Base-by-base conservation (phyloP, 371 early-diverging fungal species). In the Rhizopus delemar region DNA sequence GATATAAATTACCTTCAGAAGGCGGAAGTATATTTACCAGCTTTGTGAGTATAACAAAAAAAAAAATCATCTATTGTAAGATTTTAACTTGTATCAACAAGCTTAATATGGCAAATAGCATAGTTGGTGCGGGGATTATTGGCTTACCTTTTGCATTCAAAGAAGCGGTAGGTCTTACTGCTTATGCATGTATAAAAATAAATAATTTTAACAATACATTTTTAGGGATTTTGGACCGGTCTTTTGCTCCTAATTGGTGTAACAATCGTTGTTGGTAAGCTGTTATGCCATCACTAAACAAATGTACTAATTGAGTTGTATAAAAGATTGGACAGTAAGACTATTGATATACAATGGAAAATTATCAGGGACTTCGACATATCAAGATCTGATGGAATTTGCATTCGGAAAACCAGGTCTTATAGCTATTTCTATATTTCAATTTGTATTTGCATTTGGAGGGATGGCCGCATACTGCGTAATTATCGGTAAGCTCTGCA, bases 401-500 rank as follows among this genome's bases (percentile, higher is more conserved):
- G 84, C 90, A 41, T 91, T 90, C 70, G 92, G 92, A 41, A 81
- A 82, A 35, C 56, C 81, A 16, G 92, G 92, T 4, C 63, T 89
- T 28, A 68, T 88, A 49, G 78, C 80, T 13, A 90, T 87, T 53
- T 90, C 91, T 3, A 69, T 90, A 51, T 89, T 90, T 62, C 91
- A 90, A 59, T 90, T 91, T 66, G 84, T 82, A 22, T 90, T 92
- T 83, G 90, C 91, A 5, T 90, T 90, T 75, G 92, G 92, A 58
- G 92, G 91, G 33, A 90, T 90, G 90, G 85, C 86, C 41, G 90
- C 92, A 3, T 91, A 87, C 64, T 85, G 87, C 49, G 90, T 91
- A 13, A 90, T 91, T 62, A 84, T 91, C 32, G 89, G 83, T 82
- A 71, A 62, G 68, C 45, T n/a, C 28, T 29, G n/a, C 7, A 8